Evolutionary conservation across 345 rosid genomes (phyloP), one percentile per base, ranked within the genome.

Genomic region (Sonneratia caseolaris): DNA sequence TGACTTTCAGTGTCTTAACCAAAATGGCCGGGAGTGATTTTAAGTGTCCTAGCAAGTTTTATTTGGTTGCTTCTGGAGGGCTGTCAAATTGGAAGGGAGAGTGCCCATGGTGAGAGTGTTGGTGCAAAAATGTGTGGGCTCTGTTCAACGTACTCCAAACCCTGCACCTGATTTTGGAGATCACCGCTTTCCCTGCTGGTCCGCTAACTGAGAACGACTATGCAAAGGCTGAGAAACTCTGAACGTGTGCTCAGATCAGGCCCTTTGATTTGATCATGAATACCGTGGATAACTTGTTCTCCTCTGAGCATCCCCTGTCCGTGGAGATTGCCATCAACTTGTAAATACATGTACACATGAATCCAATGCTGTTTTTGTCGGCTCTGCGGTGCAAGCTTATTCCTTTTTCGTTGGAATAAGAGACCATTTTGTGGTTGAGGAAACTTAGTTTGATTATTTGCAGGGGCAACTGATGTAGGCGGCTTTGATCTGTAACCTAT

Each of bases 61-160:
- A n/a, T 37, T 38, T n/a, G 45, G 3, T 15, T 81, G 74, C 73
- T 27, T 27, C 32, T 27, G 32, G 32, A 94, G 97, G 98, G 98
- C 21, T 94, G 98, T 79, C 98, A 94, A 80, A 91, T 94, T 48
- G 83, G 98, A 76, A 79, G 97, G 80, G 95, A 90, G 85, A 91
- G 87, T 75, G 98, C 98, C 32, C 98, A 94, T 32, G 96, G 98
- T 7, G 93, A 91, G 78, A 91, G 95, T 42, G 97, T 94, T 94
- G 98, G 84, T 94, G 96, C 89, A 88, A 94, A 82, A 94, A 94
- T 14, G 97, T 94, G 51, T 86, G 98, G 79, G 97, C 98, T 77
- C 66, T 94, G 53, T 94, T 91, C 73, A 97, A 94, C 72, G 98
- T 91, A 79, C 90, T 94, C 66, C 98, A 96, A 0, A 89, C 98